phyloP scores from a whole-genome alignment of 352 stramenopile genomes.

The Phytophthora pinifolia region DNA sequence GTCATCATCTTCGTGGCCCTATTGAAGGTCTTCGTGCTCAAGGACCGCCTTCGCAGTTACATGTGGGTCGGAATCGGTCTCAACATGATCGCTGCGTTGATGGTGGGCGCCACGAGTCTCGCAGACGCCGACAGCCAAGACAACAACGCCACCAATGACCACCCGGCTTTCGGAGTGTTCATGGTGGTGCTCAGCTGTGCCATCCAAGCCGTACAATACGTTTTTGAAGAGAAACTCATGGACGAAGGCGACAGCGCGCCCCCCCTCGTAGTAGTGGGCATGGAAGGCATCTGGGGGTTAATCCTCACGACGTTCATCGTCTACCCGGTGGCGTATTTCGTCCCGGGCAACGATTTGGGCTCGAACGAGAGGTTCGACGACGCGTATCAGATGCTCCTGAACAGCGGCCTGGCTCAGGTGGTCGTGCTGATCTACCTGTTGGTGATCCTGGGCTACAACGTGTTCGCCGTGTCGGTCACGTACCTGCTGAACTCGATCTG shows the following conservation, averaged over 20 bases:
- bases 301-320: conserved; percentile 92
- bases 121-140: conserved; percentile 66
- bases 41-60: conserved; percentile 89
- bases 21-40: conserved; percentile 94
- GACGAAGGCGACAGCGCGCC: conserved; percentile 92
- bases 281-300: conserved; percentile 97
- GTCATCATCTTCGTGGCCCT: conserved; percentile 98
- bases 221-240: conserved; percentile 98
- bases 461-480: conserved; percentile 96
- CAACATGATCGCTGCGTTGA: conserved; percentile 93
- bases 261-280: conserved; percentile 93
- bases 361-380: conserved; percentile 93
- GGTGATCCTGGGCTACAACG: conserved; percentile 96
- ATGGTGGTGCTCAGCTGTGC: conserved; percentile 95
- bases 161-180: conserved; percentile 90
- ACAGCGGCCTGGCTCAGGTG: conserved; percentile 61
- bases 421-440: conserved; percentile 90
- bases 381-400: conserved; percentile 67
- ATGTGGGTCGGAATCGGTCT: conserved; percentile 97
- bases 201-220: conserved; percentile 95
- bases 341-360: conserved; percentile 93
- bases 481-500: conserved; percentile 96
- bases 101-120: conserved; percentile 94
- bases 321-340: conserved; percentile 91
- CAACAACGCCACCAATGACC: conserved; percentile 52